Conservation (phyloP, 148 eudicot species). For the Silene latifolia region DNA sequence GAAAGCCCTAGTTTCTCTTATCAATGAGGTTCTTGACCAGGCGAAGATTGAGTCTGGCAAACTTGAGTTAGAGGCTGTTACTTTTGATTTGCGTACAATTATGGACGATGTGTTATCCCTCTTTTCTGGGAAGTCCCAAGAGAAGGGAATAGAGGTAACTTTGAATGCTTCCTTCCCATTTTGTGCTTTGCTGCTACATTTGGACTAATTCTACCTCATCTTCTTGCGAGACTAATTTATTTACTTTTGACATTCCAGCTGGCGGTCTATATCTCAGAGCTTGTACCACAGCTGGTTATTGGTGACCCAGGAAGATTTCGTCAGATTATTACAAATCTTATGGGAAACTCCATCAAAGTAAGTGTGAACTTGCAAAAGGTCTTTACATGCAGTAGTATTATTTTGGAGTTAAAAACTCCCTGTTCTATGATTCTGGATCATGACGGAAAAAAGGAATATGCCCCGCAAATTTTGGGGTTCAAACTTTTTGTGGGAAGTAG, state of each 20-base stretch:
- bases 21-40: constrained; percentile 94
- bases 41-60: constrained; percentile 97
- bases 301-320: constrained; percentile 99
- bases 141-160: constrained; percentile 90
- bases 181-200: not conserved
- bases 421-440: too few relatives aligned
- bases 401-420: not conserved
- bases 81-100: constrained; percentile 74
- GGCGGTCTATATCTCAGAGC: constrained; percentile 80
- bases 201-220: not conserved
- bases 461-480: too few relatives aligned
- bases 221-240: constrained; percentile 14
- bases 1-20: constrained; percentile 87
- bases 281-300: constrained; percentile 65
- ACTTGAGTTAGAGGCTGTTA: constrained; percentile 85
- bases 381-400: not conserved
- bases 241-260: constrained; percentile 41
- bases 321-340: constrained; percentile 86
- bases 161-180: constrained; percentile 8
- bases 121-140: constrained; percentile 91
- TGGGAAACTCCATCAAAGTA: constrained; percentile 97
- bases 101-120: constrained; percentile 88
- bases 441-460: too few relatives aligned
- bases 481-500: not conserved
- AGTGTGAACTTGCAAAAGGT: constrained; percentile 22